A percentile compares a stretch with the other conserved stretches of the same genome.
These are phyloP conservation scores for Colletotrichum abscissum DNA, from an alignment of 2,329 filamentous ascomycete species.

Conservation along the genomic window DNA sequence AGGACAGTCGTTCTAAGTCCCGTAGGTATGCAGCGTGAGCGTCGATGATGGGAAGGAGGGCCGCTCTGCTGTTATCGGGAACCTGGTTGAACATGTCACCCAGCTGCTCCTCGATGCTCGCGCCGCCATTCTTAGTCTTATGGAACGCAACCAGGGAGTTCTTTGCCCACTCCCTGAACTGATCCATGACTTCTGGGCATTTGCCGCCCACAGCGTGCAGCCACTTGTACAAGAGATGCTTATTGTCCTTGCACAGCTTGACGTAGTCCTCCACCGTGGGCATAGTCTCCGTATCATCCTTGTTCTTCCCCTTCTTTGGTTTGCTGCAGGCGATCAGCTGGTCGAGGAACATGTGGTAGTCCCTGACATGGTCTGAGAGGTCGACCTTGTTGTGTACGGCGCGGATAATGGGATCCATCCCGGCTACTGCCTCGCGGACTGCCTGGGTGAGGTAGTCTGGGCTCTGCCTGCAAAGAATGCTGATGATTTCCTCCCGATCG, in stretches of 20 bases:
- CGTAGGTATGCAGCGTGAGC: conserved; percentile 70
- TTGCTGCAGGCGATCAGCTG: conserved; percentile 74
- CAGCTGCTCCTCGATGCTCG: conserved; percentile 51
- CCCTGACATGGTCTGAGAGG: conserved; percentile 74
- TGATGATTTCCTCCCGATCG: conserved; percentile 78
- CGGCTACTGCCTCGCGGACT: conserved; percentile 71
- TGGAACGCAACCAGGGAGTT: conserved; percentile 68
- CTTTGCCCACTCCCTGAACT: conserved; percentile 71
- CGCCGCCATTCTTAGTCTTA: conserved; percentile 39
- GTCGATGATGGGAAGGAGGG: conserved; percentile 65
- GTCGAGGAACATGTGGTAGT: conserved; percentile 75
- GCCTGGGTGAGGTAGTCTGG: conserved; percentile 80
- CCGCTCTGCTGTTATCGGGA: conserved; percentile 54
- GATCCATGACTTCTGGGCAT: conserved; percentile 72
- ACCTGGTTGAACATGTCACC: conserved; percentile 58
- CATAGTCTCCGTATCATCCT: conserved; percentile 44
- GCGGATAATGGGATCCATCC: conserved; percentile 81
- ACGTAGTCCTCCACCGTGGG: conserved; percentile 81
- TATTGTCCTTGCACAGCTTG: conserved; percentile 72
- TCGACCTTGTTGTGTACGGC: conserved; percentile 78
- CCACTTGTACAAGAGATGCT: conserved; percentile 74
- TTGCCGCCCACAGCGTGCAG: conserved; percentile 76
- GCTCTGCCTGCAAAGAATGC: conserved; percentile 72
- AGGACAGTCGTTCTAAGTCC: conserved; percentile 64
- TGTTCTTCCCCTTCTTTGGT: conserved; percentile 49